phyloP scores from a whole-genome alignment of 1,284 basidiomycete genomes.

The Cryptococcus sp. region DNA sequence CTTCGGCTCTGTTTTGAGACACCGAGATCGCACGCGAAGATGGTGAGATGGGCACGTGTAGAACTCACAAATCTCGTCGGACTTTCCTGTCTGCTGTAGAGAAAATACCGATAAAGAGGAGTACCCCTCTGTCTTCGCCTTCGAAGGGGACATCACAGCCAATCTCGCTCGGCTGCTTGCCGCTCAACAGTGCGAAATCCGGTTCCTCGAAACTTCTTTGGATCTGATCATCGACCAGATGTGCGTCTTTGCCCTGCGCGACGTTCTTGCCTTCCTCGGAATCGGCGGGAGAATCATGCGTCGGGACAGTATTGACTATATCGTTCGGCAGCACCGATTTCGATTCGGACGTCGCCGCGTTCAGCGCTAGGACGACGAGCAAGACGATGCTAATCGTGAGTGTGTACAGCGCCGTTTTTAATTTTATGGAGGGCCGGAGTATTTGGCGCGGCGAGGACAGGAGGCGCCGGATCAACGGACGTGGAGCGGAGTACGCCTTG shows the following conservation, averaged over 20 bases:
- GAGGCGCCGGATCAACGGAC: conserved; percentile 8
- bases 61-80: conserved; percentile 46
- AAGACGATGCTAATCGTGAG: conserved; percentile 30
- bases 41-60: no score
- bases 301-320: conserved; percentile 24
- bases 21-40: background rate
- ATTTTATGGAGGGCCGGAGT: conserved; percentile 35
- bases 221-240: conserved; percentile 38
- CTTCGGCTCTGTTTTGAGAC: background rate
- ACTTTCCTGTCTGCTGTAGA: conserved; percentile 38
- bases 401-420: conserved; percentile 38
- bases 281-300: conserved; percentile 29
- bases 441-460: conserved; percentile 19
- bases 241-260: conserved; percentile 39
- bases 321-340: background rate
- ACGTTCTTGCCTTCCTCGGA: conserved; percentile 37
- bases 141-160: conserved; percentile 50
- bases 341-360: conserved; percentile 24
- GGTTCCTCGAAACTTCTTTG: conserved; percentile 52
- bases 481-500: conserved; percentile 19
- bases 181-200: conserved; percentile 47
- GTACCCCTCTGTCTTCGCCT: conserved; percentile 36
- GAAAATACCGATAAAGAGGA: conserved; percentile 53
- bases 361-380: conserved; percentile 39
- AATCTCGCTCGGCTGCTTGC: conserved; percentile 49